Conservation (phyloP, 331 rosid species). For the Malus hybrid region DNA sequence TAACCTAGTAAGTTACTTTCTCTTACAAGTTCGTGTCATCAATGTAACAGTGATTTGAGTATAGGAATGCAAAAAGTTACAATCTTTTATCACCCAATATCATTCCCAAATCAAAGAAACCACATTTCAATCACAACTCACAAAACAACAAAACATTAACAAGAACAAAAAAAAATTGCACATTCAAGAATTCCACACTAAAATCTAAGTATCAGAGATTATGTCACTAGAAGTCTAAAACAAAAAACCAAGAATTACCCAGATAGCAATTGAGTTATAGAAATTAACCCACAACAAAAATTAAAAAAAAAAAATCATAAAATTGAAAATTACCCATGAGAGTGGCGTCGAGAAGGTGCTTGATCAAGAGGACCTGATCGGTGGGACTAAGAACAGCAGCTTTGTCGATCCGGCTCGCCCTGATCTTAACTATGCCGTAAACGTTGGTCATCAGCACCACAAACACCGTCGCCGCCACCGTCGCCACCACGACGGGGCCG, state of each 20-base stretch:
- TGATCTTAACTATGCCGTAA: constrained; percentile 52
- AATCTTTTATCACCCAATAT: background rate
- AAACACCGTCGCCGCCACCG: constrained; percentile 53
- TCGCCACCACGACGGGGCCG: constrained; percentile 80
- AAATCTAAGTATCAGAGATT: background rate
- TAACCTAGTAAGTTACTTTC: background rate
- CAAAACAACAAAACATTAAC: background rate
- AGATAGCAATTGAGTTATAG: background rate
- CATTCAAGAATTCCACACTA: background rate
- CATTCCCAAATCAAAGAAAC: constrained; percentile 1
- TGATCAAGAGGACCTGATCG: constrained; percentile 92
- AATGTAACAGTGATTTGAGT: constrained; percentile 19
- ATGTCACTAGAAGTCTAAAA: background rate
- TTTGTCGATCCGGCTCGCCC: constrained; percentile 54
- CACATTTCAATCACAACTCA: background rate
- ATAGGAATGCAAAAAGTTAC: background rate
- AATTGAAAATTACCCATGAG: constrained; percentile 54
- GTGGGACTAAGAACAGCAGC: constrained; percentile 51
- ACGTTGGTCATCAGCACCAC: constrained; percentile 43
- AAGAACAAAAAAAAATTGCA: background rate
- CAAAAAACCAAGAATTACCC: background rate
- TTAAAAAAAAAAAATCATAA: background rate
- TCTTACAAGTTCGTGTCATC: background rate
- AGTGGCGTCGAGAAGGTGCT: constrained; percentile 72
- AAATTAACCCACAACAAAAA: background rate